These are phyloP conservation scores for Talaromyces thailandensis DNA, from an alignment of 495 filamentous ascomycete genomes.

Conservation along the genomic window DNA sequence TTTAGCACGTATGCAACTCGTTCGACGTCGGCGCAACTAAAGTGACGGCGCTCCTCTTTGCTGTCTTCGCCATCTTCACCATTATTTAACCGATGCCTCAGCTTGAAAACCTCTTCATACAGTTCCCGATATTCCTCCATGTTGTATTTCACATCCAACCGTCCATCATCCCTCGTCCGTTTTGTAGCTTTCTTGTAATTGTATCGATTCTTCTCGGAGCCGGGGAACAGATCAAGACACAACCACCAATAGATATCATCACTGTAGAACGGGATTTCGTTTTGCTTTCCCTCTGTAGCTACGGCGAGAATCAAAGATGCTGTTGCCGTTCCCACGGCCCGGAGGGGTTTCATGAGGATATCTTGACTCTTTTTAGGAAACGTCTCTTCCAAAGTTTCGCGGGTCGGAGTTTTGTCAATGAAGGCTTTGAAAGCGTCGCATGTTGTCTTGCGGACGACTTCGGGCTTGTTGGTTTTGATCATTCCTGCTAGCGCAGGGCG, in stretches of 20 bases:
- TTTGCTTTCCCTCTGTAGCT: constrained; percentile 25
- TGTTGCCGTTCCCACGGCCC: constrained; percentile 65
- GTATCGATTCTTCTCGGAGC: constrained; percentile 8
- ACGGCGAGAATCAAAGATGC: constrained; percentile 62
- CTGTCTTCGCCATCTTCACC: not conserved
- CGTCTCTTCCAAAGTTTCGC: constrained; percentile 8
- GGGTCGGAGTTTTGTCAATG: constrained; percentile 4
- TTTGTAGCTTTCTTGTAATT: constrained; percentile 25
- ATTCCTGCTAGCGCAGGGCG: constrained; percentile 61
- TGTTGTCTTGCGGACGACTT: constrained; percentile 32
- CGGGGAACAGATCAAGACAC: constrained; percentile 24
- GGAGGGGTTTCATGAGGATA: constrained; percentile 39
- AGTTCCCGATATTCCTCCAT: constrained; percentile 52
- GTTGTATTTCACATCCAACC: constrained; percentile 54
- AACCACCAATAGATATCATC: constrained; percentile 69
- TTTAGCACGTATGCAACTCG: constrained; percentile 55
- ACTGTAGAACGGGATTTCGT: constrained; percentile 60
- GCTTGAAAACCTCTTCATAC: constrained; percentile 28
- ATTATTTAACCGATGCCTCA: constrained; percentile 36
- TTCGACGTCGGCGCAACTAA: constrained; percentile 53
- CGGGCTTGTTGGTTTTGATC: constrained; percentile 48
- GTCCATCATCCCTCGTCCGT: constrained; percentile 22
- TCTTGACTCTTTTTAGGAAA: constrained; percentile 39
- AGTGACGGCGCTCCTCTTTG: constrained; percentile 8
- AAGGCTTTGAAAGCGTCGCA: constrained; percentile 33